These are phyloP conservation scores for Mycena vitilis DNA, from an alignment of 768 basidiomycete genomes.

Conservation along the genomic window DNA sequence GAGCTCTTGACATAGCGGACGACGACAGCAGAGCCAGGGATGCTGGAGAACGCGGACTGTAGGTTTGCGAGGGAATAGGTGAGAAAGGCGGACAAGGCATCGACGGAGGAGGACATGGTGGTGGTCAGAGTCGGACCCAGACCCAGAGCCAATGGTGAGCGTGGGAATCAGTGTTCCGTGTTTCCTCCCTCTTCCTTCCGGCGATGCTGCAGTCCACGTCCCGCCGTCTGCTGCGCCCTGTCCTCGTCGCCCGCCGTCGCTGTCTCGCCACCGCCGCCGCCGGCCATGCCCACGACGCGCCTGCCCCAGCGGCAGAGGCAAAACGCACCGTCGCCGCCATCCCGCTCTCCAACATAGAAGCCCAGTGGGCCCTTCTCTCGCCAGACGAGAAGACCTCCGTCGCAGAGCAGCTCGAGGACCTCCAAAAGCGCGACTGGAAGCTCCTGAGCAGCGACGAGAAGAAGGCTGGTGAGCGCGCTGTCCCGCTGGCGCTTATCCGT, in stretches of 20 bases:
- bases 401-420: conserved; percentile 88
- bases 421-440: conserved; percentile 98
- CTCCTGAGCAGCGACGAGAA: conserved; percentile 91
- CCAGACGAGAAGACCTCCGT: conserved; percentile 79
- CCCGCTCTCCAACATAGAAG: conserved; percentile 91
- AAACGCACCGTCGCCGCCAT: conserved; percentile 54
- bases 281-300: conserved; percentile 24
- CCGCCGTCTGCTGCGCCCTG: conserved; percentile 30
- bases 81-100: conserved; percentile 12
- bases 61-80: conserved; percentile 13
- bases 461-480: conserved; percentile 87
- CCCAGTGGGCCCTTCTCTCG: conserved; percentile 84
- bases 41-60: conserved; percentile 19
- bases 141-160: neutral
- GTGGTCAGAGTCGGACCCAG: neutral
- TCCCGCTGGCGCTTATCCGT: neutral
- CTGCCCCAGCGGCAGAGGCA: conserved; percentile 24
- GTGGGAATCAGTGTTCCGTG: conserved; percentile 1
- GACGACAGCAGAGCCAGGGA: conserved; percentile 86
- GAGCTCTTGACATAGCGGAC: conserved; percentile 94
- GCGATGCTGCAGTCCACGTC: conserved; percentile 28
- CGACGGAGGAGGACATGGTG: conserved; percentile 16
- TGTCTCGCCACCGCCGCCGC: conserved; percentile 33
- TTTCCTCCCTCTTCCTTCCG: conserved; percentile 15
- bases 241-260: conserved; percentile 28